Percentiles rank a stretch among this genome's conserved stretches.
These are phyloP conservation scores for Penicillium robsamsonii DNA, from an alignment of 495 filamentous ascomycete genomes.

Conservation along the genomic window DNA sequence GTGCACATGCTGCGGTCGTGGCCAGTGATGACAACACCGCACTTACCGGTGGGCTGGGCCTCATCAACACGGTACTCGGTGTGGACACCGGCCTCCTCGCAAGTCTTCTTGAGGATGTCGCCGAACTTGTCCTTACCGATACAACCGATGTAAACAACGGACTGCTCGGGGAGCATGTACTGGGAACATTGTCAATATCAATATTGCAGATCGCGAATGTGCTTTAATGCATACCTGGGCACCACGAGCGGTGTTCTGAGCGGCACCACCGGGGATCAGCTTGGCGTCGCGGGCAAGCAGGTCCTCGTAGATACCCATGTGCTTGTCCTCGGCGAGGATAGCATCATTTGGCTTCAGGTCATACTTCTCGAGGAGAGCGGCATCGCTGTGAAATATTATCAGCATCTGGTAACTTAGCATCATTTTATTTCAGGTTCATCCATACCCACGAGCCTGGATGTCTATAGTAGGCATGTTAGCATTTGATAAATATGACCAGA, in stretches of 20 bases:
- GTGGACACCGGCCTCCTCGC: constrained; percentile 76
- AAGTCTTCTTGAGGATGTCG: constrained; percentile 75
- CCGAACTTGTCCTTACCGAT: constrained; percentile 91
- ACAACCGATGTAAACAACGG: constrained; percentile 88
- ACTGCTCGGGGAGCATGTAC: constrained; percentile 87
- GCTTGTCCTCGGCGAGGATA: constrained; percentile 91
- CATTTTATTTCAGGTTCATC: constrained; percentile 7
- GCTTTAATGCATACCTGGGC: constrained; percentile 58
- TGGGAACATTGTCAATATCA: constrained; percentile 33
- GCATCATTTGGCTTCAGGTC: constrained; percentile 92
- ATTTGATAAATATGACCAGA: constrained; percentile 14
- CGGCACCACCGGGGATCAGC: constrained; percentile 93
- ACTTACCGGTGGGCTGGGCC: constrained; percentile 80
- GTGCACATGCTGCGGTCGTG: constrained; percentile 92
- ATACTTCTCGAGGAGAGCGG: constrained; percentile 85
- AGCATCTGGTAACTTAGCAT: constrained; percentile 7
- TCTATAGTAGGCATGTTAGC: constrained; percentile 50
- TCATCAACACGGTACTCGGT: constrained; percentile 92
- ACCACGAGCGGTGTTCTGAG: constrained; percentile 96
- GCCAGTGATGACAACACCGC: constrained; percentile 94
- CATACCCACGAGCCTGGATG: constrained; percentile 82
- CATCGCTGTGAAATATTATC: constrained; percentile 41
- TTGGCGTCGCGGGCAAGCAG: constrained; percentile 84
- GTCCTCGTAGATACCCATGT: constrained; percentile 87
- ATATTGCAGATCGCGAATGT: background rate